phyloP scores from a whole-genome alignment of 2,329 filamentous ascomycete species.

The Nothomitra cinnamomea region DNA sequence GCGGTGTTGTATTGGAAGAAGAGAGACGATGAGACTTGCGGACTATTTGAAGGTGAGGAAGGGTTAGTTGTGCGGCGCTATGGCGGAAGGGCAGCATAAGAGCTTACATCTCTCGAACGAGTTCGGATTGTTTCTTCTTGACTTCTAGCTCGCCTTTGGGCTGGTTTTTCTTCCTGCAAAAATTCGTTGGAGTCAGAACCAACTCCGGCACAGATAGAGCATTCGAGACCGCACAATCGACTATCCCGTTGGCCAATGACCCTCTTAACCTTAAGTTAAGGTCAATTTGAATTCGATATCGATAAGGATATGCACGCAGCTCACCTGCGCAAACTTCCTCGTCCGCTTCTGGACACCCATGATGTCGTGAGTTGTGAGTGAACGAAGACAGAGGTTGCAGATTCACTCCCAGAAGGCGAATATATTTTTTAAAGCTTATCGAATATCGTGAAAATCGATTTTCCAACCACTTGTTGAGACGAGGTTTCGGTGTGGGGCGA shows the following conservation, averaged over 20 bases:
- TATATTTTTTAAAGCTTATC: no score
- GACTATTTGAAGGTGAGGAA: constrained; percentile 24
- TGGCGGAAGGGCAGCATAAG: not conserved
- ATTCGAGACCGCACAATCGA: constrained; percentile 32
- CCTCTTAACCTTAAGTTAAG: constrained; percentile 48
- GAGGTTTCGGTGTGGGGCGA: no score
- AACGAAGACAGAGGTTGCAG: no score
- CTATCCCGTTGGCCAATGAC: constrained; percentile 69
- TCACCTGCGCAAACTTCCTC: constrained; percentile 66
- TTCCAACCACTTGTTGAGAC: no score
- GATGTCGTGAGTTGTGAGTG: constrained; percentile 9
- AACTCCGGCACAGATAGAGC: not conserved
- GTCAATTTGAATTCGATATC: constrained; percentile 11
- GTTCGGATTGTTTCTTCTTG: constrained; percentile 40
- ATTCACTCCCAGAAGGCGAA: not conserved
- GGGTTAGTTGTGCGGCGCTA: not conserved
- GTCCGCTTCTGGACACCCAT: constrained; percentile 89
- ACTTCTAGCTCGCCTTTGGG: constrained; percentile 42
- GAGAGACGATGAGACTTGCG: constrained; percentile 64
- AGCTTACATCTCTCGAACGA: constrained; percentile 54
- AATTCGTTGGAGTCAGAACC: not conserved
- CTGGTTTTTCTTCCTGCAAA: constrained; percentile 51
- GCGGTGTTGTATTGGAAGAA: constrained; percentile 85
- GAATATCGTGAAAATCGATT: no score
- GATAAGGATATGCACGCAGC: constrained; percentile 16